A percentile compares a stretch with the other conserved stretches of the same genome.
Conservation (phyloP, 2,329 filamentous ascomycete species). For the Magnaporthiopsis poae region DNA sequence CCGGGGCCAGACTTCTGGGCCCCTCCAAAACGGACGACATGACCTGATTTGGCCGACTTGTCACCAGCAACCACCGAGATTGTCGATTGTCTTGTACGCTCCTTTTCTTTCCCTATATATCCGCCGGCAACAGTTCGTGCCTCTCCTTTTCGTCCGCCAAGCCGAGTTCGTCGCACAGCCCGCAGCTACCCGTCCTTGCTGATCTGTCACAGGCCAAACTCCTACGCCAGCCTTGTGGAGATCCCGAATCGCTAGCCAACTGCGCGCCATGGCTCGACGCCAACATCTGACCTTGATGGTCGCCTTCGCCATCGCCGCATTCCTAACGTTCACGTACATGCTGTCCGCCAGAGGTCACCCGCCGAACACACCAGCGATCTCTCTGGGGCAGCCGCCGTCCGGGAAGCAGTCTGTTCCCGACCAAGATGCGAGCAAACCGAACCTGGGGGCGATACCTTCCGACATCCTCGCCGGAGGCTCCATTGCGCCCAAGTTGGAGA, state of each 20-base stretch:
- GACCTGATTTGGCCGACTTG: not conserved
- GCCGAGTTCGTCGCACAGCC: not conserved
- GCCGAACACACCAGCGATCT: constrained; percentile 6
- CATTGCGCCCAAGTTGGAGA: constrained; percentile 73
- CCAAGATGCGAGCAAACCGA: constrained; percentile 15
- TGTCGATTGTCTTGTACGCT: not conserved
- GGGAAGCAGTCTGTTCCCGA: constrained; percentile 11
- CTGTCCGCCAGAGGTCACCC: constrained; percentile 29
- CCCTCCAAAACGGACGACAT: not conserved
- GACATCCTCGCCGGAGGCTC: constrained; percentile 54
- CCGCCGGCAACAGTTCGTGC: not conserved
- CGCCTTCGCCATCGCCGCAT: constrained; percentile 43
- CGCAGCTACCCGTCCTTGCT: not conserved
- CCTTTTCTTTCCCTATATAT: not conserved
- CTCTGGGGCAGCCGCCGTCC: constrained; percentile 6
- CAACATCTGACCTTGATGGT: constrained; percentile 44
- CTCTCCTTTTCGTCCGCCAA: not conserved
- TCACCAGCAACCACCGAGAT: not conserved
- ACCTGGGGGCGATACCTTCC: constrained; percentile 32
- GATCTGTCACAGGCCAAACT: not conserved
- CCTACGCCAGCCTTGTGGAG: not conserved
- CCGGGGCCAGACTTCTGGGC: not conserved
- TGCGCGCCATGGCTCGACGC: constrained; percentile 38
- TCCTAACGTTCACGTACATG: constrained; percentile 49
- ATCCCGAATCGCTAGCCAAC: not conserved